Percentiles rank a stretch among this genome's conserved stretches.
phyloP scores from a whole-genome alignment of 2,329 filamentous ascomycete genomes.

The Epichloe sylvatica region DNA sequence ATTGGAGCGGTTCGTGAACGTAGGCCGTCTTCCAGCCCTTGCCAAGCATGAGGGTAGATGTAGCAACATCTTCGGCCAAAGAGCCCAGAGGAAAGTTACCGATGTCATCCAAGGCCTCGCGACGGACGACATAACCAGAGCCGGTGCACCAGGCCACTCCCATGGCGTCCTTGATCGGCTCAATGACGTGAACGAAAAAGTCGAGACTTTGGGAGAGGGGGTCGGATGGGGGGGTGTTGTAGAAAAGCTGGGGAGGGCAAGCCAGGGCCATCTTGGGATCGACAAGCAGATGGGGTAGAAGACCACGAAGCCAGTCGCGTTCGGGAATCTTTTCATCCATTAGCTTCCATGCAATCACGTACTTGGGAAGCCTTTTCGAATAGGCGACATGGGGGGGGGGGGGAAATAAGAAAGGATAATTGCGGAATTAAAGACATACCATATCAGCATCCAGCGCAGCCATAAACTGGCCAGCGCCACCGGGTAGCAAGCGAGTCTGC shows the following conservation, averaged over 20 bases:
- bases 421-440: slow-evolving; percentile 19
- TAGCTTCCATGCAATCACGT: background rate
- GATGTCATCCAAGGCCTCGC: slow-evolving; percentile 45
- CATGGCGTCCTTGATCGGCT: slow-evolving; percentile 35
- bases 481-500: slow-evolving; percentile 33
- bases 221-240: slow-evolving; percentile 45
- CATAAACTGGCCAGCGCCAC: slow-evolving; percentile 42
- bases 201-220: slow-evolving; percentile 44
- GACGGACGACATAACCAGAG: slow-evolving; percentile 46
- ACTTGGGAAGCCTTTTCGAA: background rate
- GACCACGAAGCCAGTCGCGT: slow-evolving; percentile 42
- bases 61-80: slow-evolving; percentile 46
- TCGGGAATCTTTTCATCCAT: slow-evolving; percentile 37
- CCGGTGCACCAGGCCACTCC: slow-evolving; percentile 51
- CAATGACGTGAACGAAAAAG: slow-evolving; percentile 41
- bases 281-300: slow-evolving; percentile 42
- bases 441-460: slow-evolving; percentile 55
- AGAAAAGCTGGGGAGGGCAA: slow-evolving; percentile 49
- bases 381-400: too few relatives aligned
- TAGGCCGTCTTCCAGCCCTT: slow-evolving; percentile 49
- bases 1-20: slow-evolving; percentile 45
- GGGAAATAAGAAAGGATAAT: too few relatives aligned
- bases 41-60: slow-evolving; percentile 43
- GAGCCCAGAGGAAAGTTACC: slow-evolving; percentile 48
- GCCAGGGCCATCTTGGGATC: slow-evolving; percentile 44